Evolutionary conservation across 495 filamentous ascomycete species (phyloP).

Genomic region (Lasiosphaeriaceae sp.): DNA sequence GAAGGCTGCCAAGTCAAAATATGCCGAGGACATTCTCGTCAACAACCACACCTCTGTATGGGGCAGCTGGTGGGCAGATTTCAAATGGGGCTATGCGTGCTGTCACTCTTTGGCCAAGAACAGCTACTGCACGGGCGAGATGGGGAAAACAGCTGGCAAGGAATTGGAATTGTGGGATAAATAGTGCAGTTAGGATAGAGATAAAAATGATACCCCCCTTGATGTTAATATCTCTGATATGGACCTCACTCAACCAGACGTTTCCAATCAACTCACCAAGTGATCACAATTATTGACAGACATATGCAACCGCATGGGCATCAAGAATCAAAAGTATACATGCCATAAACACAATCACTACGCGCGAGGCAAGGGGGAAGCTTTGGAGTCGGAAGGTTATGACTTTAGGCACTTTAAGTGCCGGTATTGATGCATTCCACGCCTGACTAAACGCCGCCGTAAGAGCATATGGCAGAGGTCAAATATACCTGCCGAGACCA

Average conservation of each 20-base stretch:
- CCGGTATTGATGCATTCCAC: slow-evolving; percentile 27
- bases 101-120: slow-evolving; percentile 93
- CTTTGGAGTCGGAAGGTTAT: slow-evolving; percentile 11
- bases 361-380: no score
- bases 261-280: no score
- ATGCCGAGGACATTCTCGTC: slow-evolving; percentile 77
- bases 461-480: slow-evolving; percentile 28
- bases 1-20: slow-evolving; percentile 76
- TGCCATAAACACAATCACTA: no score
- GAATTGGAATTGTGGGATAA: slow-evolving; percentile 25
- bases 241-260: no score
- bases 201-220: slow-evolving; percentile 28
- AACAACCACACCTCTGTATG: slow-evolving; percentile 93
- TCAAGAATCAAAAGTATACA: no score
- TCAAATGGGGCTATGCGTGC: slow-evolving; percentile 96
- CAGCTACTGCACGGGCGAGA: slow-evolving; percentile 92
- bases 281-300: no score
- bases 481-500: slow-evolving; percentile 27
- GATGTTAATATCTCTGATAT: no score
- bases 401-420: slow-evolving; percentile 16
- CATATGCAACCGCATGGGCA: no score
- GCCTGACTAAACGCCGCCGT: slow-evolving; percentile 30
- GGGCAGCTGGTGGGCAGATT: slow-evolving; percentile 96
- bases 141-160: slow-evolving; percentile 59
- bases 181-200: slow-evolving; percentile 3